Conservation (phyloP, 306 rosid genomes). For the Malus sieversii region DNA sequence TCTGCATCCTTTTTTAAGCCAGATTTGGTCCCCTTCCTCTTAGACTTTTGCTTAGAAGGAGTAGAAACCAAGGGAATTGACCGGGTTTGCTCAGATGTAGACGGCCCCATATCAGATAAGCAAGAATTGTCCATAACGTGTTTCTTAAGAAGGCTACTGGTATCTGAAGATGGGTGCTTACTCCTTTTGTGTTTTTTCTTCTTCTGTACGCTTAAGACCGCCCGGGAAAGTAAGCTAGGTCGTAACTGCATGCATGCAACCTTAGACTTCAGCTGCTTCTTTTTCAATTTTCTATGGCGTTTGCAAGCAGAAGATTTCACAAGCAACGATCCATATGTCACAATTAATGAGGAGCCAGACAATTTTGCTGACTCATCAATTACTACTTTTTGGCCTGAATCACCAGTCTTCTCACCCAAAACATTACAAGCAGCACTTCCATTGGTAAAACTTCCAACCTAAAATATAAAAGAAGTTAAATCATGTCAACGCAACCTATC, state of each 20-base stretch:
- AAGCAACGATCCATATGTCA: conserved; percentile 7
- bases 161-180: conserved; percentile 11
- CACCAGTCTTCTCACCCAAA: conserved; percentile 22
- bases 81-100: conserved; percentile 36
- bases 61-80: conserved; percentile 8
- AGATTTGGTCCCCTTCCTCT: conserved; percentile 30
- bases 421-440: conserved; percentile 21
- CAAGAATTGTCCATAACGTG: conserved; percentile 14
- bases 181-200: conserved; percentile 52
- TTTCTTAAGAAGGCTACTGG: conserved; percentile 22
- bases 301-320: conserved; percentile 27
- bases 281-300: conserved; percentile 35
- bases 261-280: conserved; percentile 42
- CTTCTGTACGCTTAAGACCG: conserved; percentile 33
- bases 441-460: conserved; percentile 32
- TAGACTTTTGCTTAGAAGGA: conserved; percentile 21
- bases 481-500: neutral
- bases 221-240: conserved; percentile 33
- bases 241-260: conserved; percentile 30
- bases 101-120: conserved; percentile 49
- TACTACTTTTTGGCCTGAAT: conserved; percentile 17
- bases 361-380: conserved; percentile 20
- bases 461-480: conserved; percentile 9
- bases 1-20: conserved; percentile 20
- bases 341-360: conserved; percentile 16